Base-by-base conservation (phyloP, 371 early-diverging fungal species). In the Mortierella sp. region DNA sequence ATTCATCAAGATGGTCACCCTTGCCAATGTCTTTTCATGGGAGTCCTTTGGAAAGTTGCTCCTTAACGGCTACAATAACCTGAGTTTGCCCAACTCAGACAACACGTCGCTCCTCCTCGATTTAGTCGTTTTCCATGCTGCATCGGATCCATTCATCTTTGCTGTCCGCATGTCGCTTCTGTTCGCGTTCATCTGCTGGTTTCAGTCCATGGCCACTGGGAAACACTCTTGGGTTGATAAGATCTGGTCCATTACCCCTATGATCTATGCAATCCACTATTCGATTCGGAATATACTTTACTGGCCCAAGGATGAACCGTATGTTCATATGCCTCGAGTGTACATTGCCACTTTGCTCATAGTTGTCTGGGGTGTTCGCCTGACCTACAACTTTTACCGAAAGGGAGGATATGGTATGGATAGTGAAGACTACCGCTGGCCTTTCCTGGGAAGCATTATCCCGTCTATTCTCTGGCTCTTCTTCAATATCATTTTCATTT, bases 351-450 rank as follows among this genome's bases (percentile, higher is more conserved):
- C 87, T 22, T 50, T 83, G 9, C 69, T 94, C 15, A 89, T 92
- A 19, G 72, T 87, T 0, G 47, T 90, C n/a, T 97, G 97, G 97
- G 94, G 94, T 1, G 32, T 79, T 4, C 90, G 97, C 22, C 83
- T 96, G 57, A 94, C 95, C 0, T 94, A 86, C 77, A 97, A 96
- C 83, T 95, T 95, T 53, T 68, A 79, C 63, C 86, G 93, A 24
- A 92, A 94, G 65, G 96, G 96, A 0, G 96, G 96, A 1, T 97
- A 94, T 78, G 83, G 81, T n/a, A 75, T 84, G 65, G 81, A 85
- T 5, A 87, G 87, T 0, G 92, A 97, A 76, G 97, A 96, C 69
- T 89, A 93, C 69, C 92, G 97, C 4, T 97, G 93, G 90, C 84
- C 87, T 0, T 85, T 87, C 16, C 85, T 96, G 28, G 77, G 71